phyloP scores from a whole-genome alignment of 2,329 filamentous ascomycete species.

The Colletotrichum theobromicola region DNA sequence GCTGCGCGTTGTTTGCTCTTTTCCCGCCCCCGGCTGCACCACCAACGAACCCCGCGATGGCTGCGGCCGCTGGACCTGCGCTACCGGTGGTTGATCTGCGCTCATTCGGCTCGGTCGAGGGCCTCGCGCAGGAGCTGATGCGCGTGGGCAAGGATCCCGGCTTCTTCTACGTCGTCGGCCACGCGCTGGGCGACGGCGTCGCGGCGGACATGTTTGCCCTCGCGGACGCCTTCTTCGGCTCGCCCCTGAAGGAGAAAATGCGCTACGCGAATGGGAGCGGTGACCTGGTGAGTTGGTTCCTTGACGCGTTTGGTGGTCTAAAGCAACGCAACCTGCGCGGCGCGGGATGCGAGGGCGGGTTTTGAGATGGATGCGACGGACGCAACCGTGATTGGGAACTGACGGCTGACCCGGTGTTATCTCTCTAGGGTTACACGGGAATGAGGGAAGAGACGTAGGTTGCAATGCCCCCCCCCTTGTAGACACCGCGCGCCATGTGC shows the following conservation, averaged over 20 bases:
- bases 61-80: neutral
- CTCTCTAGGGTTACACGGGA: constrained; percentile 21
- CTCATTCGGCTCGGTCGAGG: neutral
- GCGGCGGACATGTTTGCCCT: constrained; percentile 14
- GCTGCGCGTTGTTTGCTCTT: neutral
- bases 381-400: neutral
- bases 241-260: neutral
- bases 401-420: neutral
- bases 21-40: fast-evolving
- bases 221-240: constrained; percentile 14
- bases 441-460: constrained; percentile 23
- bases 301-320: neutral
- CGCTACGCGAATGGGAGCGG: constrained; percentile 15
- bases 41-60: neutral
- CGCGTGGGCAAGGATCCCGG: constrained; percentile 22
- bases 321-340: neutral
- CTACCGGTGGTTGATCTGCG: constrained; percentile 18
- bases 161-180: constrained; percentile 23
- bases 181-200: constrained; percentile 14
- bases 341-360: neutral
- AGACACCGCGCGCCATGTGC: neutral
- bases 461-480: neutral
- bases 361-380: too few species aligned
- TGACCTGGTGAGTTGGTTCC: constrained; percentile 11
- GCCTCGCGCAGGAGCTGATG: constrained; percentile 17